Conservation (phyloP, 192 early-diverging fungal species). For the Phycomyces blakesleeanus region DNA sequence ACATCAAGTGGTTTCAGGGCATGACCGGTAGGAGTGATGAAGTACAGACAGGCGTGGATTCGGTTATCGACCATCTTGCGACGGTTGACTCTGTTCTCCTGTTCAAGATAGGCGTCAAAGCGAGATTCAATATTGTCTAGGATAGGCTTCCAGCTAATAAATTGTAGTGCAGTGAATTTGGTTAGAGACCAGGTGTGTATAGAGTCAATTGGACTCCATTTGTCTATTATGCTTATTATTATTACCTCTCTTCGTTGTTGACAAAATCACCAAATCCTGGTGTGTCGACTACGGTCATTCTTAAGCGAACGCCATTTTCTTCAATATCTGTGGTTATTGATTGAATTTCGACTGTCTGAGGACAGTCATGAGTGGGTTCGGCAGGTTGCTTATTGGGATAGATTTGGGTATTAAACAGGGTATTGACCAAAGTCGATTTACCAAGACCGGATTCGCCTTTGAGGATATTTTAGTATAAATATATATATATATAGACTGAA, state of each 20-base stretch:
- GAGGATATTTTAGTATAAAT: too few species aligned
- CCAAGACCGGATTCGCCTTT: constrained; percentile 84
- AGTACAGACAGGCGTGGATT: constrained; percentile 93
- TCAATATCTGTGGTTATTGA: constrained; percentile 88
- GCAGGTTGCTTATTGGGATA: constrained; percentile 73
- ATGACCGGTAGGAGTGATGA: constrained; percentile 97
- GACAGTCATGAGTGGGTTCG: constrained; percentile 60
- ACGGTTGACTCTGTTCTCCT: constrained; percentile 90
- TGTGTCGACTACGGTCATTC: constrained; percentile 95
- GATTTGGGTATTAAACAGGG: constrained; percentile 87
- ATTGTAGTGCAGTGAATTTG: background rate
- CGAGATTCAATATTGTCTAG: constrained; percentile 93
- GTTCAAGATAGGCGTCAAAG: constrained; percentile 88
- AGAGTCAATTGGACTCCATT: too few species aligned
- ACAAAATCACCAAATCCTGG: constrained; percentile 99
- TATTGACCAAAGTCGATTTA: constrained; percentile 98
- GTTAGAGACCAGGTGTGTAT: too few species aligned
- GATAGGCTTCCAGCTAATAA: constrained; percentile 91
- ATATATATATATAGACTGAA: too few species aligned
- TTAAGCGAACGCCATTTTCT: constrained; percentile 92
- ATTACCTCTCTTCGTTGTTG: constrained; percentile 93
- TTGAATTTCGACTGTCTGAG: constrained; percentile 78
- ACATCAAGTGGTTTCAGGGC: constrained; percentile 88
- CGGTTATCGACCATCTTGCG: constrained; percentile 90
- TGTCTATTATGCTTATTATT: too few species aligned